Conservation (phyloP, 257 asterid genomes). For the Dorcoceras hygrometricum region DNA sequence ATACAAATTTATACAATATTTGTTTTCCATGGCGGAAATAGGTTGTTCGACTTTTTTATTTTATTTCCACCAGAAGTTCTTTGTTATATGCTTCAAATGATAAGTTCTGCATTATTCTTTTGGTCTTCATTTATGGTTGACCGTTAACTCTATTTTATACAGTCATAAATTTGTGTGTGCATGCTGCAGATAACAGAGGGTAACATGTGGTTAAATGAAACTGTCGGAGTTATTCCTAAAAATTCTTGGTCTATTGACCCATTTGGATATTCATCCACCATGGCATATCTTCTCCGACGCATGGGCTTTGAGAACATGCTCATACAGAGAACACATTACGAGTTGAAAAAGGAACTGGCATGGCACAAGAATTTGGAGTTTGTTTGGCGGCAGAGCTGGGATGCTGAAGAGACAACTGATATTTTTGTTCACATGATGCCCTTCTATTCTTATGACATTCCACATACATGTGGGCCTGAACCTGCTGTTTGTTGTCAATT, state of each 20-base stretch:
- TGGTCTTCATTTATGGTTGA: slow-evolving; percentile 1
- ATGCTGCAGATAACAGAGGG: slow-evolving; percentile 81
- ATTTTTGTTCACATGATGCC: slow-evolving; percentile 99
- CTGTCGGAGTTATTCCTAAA: slow-evolving; percentile 85
- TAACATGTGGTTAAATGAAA: slow-evolving; percentile 96
- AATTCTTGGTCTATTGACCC: slow-evolving; percentile 98
- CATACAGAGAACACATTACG: slow-evolving; percentile 97
- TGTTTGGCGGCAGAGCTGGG: slow-evolving; percentile 98
- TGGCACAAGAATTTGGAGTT: slow-evolving; percentile 76
- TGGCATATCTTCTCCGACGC: slow-evolving; percentile 97
- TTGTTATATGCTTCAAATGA: slow-evolving; percentile 9
- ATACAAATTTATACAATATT: neutral
- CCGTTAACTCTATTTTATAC: slow-evolving; percentile 14
- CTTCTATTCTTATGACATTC: slow-evolving; percentile 91
- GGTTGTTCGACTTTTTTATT: neutral
- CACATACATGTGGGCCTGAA: slow-evolving; percentile 99
- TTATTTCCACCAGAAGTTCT: neutral
- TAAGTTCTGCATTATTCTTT: neutral
- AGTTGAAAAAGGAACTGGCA: slow-evolving; percentile 90
- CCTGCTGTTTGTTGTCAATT: slow-evolving; percentile 99
- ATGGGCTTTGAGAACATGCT: slow-evolving; percentile 99
- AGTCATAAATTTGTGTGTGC: slow-evolving; percentile 16
- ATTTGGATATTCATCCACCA: slow-evolving; percentile 95
- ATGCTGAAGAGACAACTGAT: slow-evolving; percentile 90
- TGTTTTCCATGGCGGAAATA: slow-evolving; percentile 12